Evolutionary conservation across 2,329 filamentous ascomycete genomes (phyloP), one percentile per base, ranked within the genome.

Genomic region (Alternaria rosae): DNA sequence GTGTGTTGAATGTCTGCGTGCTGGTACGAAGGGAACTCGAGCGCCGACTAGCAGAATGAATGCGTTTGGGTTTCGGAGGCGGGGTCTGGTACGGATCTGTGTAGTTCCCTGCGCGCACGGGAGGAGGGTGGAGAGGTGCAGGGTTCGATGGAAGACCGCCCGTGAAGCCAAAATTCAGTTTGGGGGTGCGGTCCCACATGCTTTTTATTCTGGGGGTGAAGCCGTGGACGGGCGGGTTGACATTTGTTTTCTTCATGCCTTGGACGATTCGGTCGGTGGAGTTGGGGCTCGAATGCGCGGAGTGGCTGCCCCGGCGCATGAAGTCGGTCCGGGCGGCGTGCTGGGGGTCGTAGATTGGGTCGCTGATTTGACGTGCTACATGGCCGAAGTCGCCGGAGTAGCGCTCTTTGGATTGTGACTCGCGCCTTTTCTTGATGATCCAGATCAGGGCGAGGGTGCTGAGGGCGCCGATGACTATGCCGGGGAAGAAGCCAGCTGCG

Each of bases 331-430:
- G 70, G 12, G 74, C 69, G 17, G 76, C 73, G 54, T 75, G 69
- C n/a, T 67, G 61, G 2, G 77, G 76, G 56, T 79, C 75, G 67
- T 78, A 80, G 65, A 80, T 79, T 20, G 78, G 77, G 42, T 80
- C 77, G 61, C 75, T 78, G 66, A 79, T 78, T 41, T 75, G 72
- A 12, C 77, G 73, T 5, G 76, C 68, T 15, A 80, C 76, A 41
- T 78, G 76, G 2, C 76, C 77, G 42, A 79, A 79, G 67, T 80
- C 78, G 10, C 76, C 76, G 3, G 74, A 78, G 62, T 76, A 79
- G 35, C 77, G 73, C 50, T 72, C 61, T 44, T 74, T 73, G 21
- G 65, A 65, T 20, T 73, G 62, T 2, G 64, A 58, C 51, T 78
- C 72, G 23, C 74, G 74, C 26, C 77, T 76, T 54, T 74, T 76